These are phyloP conservation scores for Eragrostis nindensis DNA, from an alignment of 176 grass and related monocot species.

Conservation along the genomic window DNA sequence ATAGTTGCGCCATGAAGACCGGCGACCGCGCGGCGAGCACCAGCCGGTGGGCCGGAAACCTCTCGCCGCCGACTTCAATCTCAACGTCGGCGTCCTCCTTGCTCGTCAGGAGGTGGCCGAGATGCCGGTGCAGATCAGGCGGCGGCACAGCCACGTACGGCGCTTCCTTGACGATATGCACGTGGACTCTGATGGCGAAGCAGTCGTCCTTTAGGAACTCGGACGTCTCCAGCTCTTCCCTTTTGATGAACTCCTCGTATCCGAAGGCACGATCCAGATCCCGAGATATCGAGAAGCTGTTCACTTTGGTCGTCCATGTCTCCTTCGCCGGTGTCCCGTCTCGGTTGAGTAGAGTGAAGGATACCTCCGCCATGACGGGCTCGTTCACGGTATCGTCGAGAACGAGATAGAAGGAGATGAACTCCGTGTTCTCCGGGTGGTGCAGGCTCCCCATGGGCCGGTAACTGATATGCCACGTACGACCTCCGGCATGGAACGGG, in stretches of 20 bases:
- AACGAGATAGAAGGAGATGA: neutral
- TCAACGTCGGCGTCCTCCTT: neutral
- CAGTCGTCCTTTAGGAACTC: neutral
- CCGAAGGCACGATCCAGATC: no score
- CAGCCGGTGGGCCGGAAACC: neutral
- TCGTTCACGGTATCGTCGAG: neutral
- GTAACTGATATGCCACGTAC: neutral
- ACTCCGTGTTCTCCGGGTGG: neutral
- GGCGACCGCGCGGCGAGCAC: neutral
- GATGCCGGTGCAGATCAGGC: neutral
- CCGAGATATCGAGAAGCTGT: no score
- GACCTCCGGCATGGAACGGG: neutral
- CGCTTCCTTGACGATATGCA: neutral
- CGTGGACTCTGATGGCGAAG: neutral
- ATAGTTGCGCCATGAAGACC: neutral
- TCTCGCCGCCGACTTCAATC: neutral
- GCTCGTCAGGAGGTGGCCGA: neutral
- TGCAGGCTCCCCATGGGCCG: neutral
- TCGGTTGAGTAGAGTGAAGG: neutral
- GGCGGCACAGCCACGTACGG: neutral
- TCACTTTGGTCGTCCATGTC: neutral
- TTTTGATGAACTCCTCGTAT: neutral
- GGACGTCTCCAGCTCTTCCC: neutral
- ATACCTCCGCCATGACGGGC: neutral
- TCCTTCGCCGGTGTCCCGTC: neutral